A percentile compares a stretch with the other conserved stretches of the same genome.
Conservation (phyloP, 2,329 filamentous ascomycete genomes). For the Fusarium globosum region DNA sequence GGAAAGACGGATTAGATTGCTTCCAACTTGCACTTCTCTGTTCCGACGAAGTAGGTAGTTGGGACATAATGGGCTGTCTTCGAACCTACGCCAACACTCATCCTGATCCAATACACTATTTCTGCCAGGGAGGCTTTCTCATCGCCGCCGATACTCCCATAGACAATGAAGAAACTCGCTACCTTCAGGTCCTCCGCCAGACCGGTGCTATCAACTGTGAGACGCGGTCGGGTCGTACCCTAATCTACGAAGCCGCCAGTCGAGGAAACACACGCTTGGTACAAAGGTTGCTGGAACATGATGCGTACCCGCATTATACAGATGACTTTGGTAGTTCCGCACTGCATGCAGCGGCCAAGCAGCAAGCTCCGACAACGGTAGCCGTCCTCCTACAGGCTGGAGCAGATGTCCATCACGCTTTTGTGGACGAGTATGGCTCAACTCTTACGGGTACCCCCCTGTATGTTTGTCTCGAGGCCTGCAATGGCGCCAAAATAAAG, state of each 20-base stretch:
- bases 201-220: background rate
- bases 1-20: background rate
- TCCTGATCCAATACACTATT: background rate
- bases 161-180: background rate
- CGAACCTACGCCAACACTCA: background rate
- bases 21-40: background rate
- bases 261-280: background rate
- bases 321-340: background rate
- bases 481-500: rapidly evolving
- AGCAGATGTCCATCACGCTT: background rate
- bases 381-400: background rate
- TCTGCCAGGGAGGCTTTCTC: background rate
- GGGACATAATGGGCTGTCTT: background rate
- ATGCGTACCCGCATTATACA: background rate
- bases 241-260: background rate
- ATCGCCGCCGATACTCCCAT: background rate
- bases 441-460: background rate
- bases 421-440: background rate
- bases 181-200: background rate
- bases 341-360: background rate
- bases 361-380: background rate
- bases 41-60: background rate
- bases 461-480: background rate
- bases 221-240: background rate
- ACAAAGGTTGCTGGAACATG: background rate